Conservation (phyloP, 345 rosid genomes). For the Citrus cavaleriei region DNA sequence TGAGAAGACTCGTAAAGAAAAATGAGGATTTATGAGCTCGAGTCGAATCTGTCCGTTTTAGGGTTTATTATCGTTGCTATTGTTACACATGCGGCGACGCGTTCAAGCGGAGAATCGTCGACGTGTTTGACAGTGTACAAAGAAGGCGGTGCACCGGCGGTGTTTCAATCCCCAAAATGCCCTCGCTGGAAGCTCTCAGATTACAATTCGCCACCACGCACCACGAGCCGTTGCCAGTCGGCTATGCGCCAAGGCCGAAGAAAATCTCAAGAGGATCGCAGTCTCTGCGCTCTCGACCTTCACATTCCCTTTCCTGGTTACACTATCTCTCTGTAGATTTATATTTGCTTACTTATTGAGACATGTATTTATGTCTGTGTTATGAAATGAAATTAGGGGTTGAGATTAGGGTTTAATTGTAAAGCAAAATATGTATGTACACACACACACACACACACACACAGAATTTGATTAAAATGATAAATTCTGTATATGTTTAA, state of each 20-base stretch:
- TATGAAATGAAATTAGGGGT: background rate
- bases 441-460: no score
- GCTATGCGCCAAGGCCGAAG: constrained; percentile 73
- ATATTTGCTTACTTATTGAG: background rate
- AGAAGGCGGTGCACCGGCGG: constrained; percentile 92
- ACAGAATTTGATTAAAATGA: background rate
- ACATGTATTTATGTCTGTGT: background rate
- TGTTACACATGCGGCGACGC: constrained; percentile 7
- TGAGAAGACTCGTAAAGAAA: background rate
- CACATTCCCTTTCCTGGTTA: constrained; percentile 80
- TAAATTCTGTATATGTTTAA: background rate
- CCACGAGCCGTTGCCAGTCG: constrained; percentile 50
- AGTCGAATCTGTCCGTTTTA: constrained; percentile 6
- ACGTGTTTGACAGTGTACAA: constrained; percentile 79
- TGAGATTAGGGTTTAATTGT: background rate
- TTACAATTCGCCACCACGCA: constrained; percentile 32
- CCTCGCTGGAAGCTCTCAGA: constrained; percentile 77
- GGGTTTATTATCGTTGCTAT: constrained; percentile 10
- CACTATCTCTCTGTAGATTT: background rate
- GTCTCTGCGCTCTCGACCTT: constrained; percentile 71
- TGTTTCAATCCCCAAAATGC: constrained; percentile 77
- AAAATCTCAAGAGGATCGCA: constrained; percentile 74
- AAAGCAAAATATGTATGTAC: no score
- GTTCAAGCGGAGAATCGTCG: constrained; percentile 53
- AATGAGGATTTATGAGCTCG: background rate